Evolutionary conservation across 352 stramenopile species (phyloP).

Genomic region (Phytophthora colocasiae): DNA sequence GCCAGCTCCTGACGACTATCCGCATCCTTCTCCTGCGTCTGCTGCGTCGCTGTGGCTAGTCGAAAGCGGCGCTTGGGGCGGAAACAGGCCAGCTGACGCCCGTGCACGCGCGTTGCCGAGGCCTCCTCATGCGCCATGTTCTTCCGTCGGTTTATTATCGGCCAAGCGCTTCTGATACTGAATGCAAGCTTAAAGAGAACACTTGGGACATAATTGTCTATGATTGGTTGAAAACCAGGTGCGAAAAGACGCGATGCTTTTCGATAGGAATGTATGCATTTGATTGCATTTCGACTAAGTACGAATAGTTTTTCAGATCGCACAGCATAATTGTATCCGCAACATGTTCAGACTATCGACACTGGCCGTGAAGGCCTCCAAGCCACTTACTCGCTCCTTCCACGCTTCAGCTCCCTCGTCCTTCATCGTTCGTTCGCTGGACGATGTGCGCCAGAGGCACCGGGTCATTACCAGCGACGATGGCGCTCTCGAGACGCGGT

Average conservation of each 20-base stretch:
- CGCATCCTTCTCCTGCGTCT: conserved; percentile 1
- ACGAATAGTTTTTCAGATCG: neutral
- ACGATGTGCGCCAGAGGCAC: conserved; percentile 53
- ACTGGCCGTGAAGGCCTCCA: conserved; percentile 3
- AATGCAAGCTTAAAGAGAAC: conserved; percentile 8
- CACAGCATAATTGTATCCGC: neutral
- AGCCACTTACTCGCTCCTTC: conserved; percentile 34
- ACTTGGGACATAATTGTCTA: neutral
- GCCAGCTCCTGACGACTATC: conserved; percentile 30
- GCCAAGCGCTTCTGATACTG: conserved; percentile 4
- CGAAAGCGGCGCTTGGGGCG: conserved; percentile 64
- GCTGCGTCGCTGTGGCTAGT: conserved; percentile 8
- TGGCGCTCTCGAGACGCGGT: conserved; percentile 67
- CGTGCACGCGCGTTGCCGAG: conserved; percentile 38
- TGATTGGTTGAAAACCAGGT: conserved; percentile 2
- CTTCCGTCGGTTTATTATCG: conserved; percentile 12
- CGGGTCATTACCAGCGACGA: conserved; percentile 51
- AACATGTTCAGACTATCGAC: conserved; percentile 21
- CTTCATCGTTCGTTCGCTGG: conserved; percentile 65
- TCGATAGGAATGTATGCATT: neutral
- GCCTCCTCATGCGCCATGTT: conserved; percentile 15
- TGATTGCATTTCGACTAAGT: conserved; percentile 1
- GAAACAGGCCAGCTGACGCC: conserved; percentile 68
- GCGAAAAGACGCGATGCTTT: conserved; percentile 3
- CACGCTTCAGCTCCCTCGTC: conserved; percentile 45